Conservation (phyloP, 1,139 yeast species). For the Taphrina pruni region DNA sequence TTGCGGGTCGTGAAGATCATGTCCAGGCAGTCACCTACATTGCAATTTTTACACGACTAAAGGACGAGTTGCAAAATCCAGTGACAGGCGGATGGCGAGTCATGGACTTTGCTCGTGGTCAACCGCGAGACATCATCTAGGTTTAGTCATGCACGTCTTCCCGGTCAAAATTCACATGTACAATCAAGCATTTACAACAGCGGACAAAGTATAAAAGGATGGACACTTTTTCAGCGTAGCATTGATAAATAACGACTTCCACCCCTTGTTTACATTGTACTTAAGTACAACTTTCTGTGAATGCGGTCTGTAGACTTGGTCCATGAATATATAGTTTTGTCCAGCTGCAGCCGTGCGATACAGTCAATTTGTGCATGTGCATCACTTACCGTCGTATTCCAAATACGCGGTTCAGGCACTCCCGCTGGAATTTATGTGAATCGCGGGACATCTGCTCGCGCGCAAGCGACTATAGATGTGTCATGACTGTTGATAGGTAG, state of each 20-base stretch:
- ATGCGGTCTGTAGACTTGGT: too few species aligned
- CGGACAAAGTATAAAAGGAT: background rate
- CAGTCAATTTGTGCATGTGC: too few species aligned
- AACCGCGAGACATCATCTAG: conserved; percentile 40
- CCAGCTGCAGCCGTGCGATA: too few species aligned
- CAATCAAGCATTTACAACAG: conserved; percentile 1
- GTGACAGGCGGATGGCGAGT: conserved; percentile 98
- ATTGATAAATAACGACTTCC: background rate
- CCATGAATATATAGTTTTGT: too few species aligned
- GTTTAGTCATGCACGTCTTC: background rate
- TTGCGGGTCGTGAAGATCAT: conserved; percentile 95
- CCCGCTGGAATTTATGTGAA: conserved; percentile 6
- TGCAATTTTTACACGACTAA: conserved; percentile 90
- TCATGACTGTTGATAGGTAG: too few species aligned
- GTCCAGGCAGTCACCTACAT: conserved; percentile 93
- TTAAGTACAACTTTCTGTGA: too few species aligned
- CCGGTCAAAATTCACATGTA: conserved; percentile 1
- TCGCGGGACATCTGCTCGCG: too few species aligned
- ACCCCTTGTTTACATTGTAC: background rate
- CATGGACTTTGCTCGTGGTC: conserved; percentile 81
- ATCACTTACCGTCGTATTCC: background rate
- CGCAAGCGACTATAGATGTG: too few species aligned
- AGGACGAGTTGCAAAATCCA: conserved; percentile 86
- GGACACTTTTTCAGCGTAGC: background rate
- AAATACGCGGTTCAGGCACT: conserved; percentile 14